Evolutionary conservation across 768 basidiomycete genomes (phyloP).

Genomic region (Lentinula boryana): DNA sequence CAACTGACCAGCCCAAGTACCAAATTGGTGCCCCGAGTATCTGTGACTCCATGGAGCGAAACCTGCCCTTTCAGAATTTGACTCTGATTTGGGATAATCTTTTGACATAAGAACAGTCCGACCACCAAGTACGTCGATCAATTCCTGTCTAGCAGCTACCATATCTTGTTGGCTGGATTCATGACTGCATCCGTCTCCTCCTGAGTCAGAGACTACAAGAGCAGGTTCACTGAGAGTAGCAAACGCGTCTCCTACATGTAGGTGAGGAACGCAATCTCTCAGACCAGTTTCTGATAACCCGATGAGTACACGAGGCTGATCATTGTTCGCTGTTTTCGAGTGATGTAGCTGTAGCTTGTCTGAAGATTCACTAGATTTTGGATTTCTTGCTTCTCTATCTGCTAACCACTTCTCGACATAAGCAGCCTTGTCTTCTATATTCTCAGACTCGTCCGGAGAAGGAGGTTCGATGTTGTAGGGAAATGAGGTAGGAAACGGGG

Average conservation of each 20-base stretch:
- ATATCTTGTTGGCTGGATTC: conserved; percentile 28
- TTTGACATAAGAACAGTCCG: conserved; percentile 60
- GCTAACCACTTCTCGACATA: conserved; percentile 77
- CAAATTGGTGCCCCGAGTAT: conserved; percentile 91
- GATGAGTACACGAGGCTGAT: conserved; percentile 38
- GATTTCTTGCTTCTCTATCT: conserved; percentile 52
- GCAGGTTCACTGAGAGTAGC: conserved; percentile 55
- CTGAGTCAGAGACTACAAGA: conserved; percentile 34
- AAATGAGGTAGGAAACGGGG: conserved; percentile 78
- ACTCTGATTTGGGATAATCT: conserved; percentile 1
- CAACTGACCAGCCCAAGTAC: conserved; percentile 87
- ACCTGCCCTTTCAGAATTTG: neutral
- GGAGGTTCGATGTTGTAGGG: conserved; percentile 69
- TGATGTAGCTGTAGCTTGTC: conserved; percentile 18
- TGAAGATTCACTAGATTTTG: conserved; percentile 10
- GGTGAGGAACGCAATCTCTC: conserved; percentile 72
- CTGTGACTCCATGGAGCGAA: conserved; percentile 85
- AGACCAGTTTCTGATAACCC: conserved; percentile 66
- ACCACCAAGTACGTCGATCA: conserved; percentile 80
- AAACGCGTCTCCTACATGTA: conserved; percentile 86
- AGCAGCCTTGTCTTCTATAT: conserved; percentile 44
- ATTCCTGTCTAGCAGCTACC: conserved; percentile 52
- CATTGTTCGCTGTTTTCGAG: conserved; percentile 24
- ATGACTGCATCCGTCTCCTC: conserved; percentile 19
- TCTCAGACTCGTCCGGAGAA: conserved; percentile 42